Percentiles rank a stretch among this genome's conserved stretches.
These are phyloP conservation scores for Syzygium syzygioides DNA, from an alignment of 441 rosid genomes.

Conservation along the genomic window DNA sequence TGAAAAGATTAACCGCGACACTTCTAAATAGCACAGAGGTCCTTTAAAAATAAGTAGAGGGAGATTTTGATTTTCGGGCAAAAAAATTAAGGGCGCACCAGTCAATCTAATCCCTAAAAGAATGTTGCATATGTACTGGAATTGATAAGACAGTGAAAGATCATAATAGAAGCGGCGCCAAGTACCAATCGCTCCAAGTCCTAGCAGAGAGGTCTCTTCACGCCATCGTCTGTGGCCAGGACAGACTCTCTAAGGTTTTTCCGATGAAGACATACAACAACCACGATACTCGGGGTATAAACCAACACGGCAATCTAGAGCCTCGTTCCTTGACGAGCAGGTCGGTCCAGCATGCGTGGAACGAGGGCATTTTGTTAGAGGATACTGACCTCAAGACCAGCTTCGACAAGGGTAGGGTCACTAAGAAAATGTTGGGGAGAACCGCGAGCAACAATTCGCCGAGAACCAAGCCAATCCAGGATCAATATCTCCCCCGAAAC, in stretches of 20 bases:
- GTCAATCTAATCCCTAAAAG: neutral
- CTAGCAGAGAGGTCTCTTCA: neutral
- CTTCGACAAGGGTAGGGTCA: neutral
- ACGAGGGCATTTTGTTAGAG: neutral
- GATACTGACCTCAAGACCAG: neutral
- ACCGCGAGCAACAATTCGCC: no score
- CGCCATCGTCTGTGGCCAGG: neutral
- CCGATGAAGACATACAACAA: neutral
- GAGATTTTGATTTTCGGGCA: neutral
- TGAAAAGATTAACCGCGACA: rapidly evolving
- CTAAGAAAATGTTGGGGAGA: no score
- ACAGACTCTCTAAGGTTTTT: neutral
- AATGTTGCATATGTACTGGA: neutral
- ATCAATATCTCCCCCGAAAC: no score
- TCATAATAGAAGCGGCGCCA: neutral
- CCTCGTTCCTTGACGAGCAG: neutral
- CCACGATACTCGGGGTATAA: neutral
- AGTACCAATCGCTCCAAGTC: neutral
- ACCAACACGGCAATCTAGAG: neutral
- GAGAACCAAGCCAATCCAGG: no score
- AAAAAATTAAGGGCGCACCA: neutral
- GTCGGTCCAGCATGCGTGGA: neutral
- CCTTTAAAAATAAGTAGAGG: neutral
- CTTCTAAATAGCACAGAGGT: neutral
- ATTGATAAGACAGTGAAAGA: neutral